Evolutionary conservation across 345 rosid species (phyloP), one percentile per base, ranked within the genome.

Genomic region (Eutrema heterophyllum): DNA sequence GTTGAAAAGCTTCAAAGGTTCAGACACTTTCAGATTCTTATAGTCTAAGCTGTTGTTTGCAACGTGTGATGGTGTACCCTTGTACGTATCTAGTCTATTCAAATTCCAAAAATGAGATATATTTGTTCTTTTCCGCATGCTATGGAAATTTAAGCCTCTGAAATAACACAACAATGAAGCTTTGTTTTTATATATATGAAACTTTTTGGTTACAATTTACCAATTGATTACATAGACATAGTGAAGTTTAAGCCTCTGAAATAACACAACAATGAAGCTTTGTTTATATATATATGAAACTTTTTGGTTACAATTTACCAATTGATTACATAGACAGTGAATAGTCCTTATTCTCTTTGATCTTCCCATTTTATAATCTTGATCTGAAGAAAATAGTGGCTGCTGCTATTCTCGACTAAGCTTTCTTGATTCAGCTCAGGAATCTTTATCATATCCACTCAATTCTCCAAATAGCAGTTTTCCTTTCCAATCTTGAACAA

Each of bases 111-210:
- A 60, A 21, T 27, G 33, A 41, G 13, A 30, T 26, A 27, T 50
- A 7, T 60, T 5, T 45, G 40, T 59, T 50, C 39, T 58, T 36
- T 41, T 5, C 75, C 1, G 26, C 46, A 48, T 56, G 41, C 41
- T 35, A 61, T 45, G 56, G 70, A 15, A 76, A 69, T 40, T 33
- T 5, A 26, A 26, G 44, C 60, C 38, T 68, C n/a, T n/a, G n/a
- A n/a, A n/a, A n/a, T n/a, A n/a, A 30, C 16, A 46, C 61, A 58
- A 16, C 29, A 32, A 32, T 60, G 24, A 60, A 33, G 14, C 51
- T 58, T 59, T 59, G 61, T 39, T 45, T 36, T 13, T 73, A 55
- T 13, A 44, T 39, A 39, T 45, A 46, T 46, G 43, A 66, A n/a
- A 21, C 39, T 52, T 51, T 51, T 46, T 10, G 1, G 38, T 61